Base-by-base conservation (phyloP, 352 stramenopile species). In the Pythium pyrilobum region DNA sequence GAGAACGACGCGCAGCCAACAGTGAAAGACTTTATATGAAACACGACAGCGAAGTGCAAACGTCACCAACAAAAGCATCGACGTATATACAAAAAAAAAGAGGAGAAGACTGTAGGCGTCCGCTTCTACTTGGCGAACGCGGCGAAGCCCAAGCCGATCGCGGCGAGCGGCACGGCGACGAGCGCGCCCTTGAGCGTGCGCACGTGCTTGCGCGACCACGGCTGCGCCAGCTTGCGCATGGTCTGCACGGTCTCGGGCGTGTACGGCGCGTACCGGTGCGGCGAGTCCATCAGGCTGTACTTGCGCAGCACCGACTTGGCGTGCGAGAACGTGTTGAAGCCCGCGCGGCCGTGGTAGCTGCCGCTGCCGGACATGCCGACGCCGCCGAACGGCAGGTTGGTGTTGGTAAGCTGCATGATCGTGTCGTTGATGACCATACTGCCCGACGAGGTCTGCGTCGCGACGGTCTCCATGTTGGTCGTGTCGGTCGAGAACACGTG, bases 341-440 rank as follows among this genome's bases (percentile, higher is more conserved):
- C 74, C 50, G 59, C 59, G 25, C 72, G 72, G 7, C 84, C 84
- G 50, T 85, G 74, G 55, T 84, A 88, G 1, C 46, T 39, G 16
- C 82, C 81, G 28, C 74, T 67, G 38, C 82, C 85, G 38, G 62
- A 81, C 2, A 32, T 59, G 18, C 80, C 85, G 12, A 92, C 48
- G 20, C 80, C 80, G 51, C 82, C 80, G 57, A 91, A 87, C 8
- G 82, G 82, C 11, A 90, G 49, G 41, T 80, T 27, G 4, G 46
- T 29, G 56, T 68, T 81, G 18, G 52, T 57, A 20, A 74, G 47
- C 29, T 92, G 79, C 25, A 91, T 62, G 8, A 87, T 49, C 8
- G 61, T 50, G 65, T 95, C 82, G 65, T 95, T 95, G 20, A 85
- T 56, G 37, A 34, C 61, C 16, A 79, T 41, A 54, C 56, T 43